These are phyloP conservation scores for Zygosaccharomyces sapae DNA, from an alignment of 1,139 yeast species.

Conservation along the genomic window DNA sequence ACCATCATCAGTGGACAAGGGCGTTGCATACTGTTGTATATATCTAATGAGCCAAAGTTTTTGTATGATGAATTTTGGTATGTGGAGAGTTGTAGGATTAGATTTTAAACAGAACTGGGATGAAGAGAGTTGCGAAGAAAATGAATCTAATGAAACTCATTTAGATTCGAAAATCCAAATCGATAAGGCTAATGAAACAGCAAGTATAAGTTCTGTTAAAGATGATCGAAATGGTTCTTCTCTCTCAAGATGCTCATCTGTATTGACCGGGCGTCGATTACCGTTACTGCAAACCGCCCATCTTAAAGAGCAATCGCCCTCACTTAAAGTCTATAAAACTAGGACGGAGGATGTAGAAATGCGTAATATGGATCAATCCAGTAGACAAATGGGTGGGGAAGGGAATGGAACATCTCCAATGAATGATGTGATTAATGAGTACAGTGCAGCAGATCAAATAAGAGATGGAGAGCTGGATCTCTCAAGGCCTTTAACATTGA, in stretches of 20 bases:
- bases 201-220: neutral
- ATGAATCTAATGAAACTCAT: neutral
- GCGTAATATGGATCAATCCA: too few relatives aligned
- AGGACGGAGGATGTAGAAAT: conserved; percentile 4
- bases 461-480: conserved; percentile 30
- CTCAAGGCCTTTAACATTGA: conserved; percentile 27
- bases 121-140: conserved; percentile 12
- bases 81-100: conserved; percentile 62
- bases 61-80: conserved; percentile 70
- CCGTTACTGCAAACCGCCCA: neutral
- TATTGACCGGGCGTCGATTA: neutral
- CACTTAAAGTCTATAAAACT: conserved; percentile 5
- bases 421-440: conserved; percentile 55
- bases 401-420: conserved; percentile 41
- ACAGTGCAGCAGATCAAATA: conserved; percentile 43
- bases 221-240: neutral
- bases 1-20: conserved; percentile 55
- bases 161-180: neutral
- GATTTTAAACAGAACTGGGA: conserved; percentile 49
- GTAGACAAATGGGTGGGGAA: neutral
- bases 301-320: neutral
- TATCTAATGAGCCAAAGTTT: conserved; percentile 65
- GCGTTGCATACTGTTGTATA: conserved; percentile 80
- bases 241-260: neutral
- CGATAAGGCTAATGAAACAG: neutral